These are phyloP conservation scores for Aspergillus fumigatiaffinis DNA, from an alignment of 2,329 filamentous ascomycete genomes.

Conservation along the genomic window DNA sequence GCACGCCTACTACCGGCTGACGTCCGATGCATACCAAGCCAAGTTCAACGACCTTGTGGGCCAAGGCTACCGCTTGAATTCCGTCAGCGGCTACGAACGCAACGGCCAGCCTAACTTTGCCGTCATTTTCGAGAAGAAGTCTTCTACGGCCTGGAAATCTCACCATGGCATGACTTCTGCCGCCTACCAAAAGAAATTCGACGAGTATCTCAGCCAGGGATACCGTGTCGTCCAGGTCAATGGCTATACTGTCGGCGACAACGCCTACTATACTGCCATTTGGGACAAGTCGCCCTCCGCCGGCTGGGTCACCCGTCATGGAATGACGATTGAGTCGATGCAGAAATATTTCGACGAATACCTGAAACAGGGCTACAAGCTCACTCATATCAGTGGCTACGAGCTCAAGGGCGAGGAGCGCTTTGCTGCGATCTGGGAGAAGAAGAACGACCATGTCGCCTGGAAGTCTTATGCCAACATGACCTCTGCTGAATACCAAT, in stretches of 20 bases:
- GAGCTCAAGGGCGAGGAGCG: constrained; percentile 6
- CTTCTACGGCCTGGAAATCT: constrained; percentile 5
- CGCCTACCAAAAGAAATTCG: constrained; percentile 10
- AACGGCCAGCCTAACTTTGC: constrained; percentile 9
- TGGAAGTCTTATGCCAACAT: constrained; percentile 4
- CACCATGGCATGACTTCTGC: constrained; percentile 11
- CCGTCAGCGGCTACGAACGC: constrained; percentile 9
- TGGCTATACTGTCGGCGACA: constrained; percentile 6
- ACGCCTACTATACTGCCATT: constrained; percentile 7
- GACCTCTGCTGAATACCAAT: constrained; percentile 6
- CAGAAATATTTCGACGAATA: constrained; percentile 7
- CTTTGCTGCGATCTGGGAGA: constrained; percentile 13
- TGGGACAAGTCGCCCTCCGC: constrained; percentile 11
- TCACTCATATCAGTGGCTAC: constrained; percentile 11
- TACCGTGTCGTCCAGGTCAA: constrained; percentile 12
- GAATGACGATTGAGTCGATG: constrained; percentile 2
- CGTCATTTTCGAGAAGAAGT: constrained; percentile 11
- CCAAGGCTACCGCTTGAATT: constrained; percentile 8
- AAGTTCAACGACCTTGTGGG: constrained; percentile 7
- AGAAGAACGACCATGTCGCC: not conserved
- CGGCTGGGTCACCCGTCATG: constrained; percentile 7
- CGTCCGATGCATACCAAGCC: constrained; percentile 8
- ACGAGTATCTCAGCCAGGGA: constrained; percentile 8
- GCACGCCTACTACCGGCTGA: constrained; percentile 12
- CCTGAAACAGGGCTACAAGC: constrained; percentile 5